Evolutionary conservation across 2,329 filamentous ascomycete genomes (phyloP), one percentile per base, ranked within the genome.

Genomic region (Tothia fuscella): DNA sequence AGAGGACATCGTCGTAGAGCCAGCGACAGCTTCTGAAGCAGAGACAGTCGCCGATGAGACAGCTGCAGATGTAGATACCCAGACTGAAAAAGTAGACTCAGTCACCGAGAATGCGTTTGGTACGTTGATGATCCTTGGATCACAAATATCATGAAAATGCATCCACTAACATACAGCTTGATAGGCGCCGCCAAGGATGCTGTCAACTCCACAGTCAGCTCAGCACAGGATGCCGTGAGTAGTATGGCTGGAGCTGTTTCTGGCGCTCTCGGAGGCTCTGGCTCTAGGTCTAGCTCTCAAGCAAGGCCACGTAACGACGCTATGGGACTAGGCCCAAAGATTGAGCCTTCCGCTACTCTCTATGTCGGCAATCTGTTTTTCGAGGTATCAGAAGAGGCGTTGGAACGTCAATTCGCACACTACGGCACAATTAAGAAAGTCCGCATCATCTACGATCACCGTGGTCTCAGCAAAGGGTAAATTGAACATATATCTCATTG

Each of bases 321-420:
- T 33, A 14, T 32, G 10, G 28, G 20, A 37, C 49, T 26, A 46
- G 38, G 14, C 9, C 9, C 26, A 29, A 9, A 9, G 35, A 38
- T 22, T 34, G 36, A 25, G 28, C n/a, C n/a, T n/a, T n/a, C n/a
- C n/a, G n/a, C n/a, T n/a, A 26, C 13, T 14, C 42, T 84, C 44
- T 85, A 80, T 52, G 54, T 84, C 47, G 78, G 77, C 46, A 85
- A 85, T 58, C 61, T 85, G 34, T 77, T 76, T 56, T 85, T 76
- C 55, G 78, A 84, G 54, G 70, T 80, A 43, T 76, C 70, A 5
- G 68, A 72, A 5, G 67, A 72, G 22, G 71, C 80, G 48, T 51
- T 86, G 35, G 64, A 68, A 50, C 65, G 69, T 38, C 70, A 76
- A 34, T 79, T 83, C 54, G 56, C 62, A 46, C 66, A 70, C 36